A percentile compares a stretch with the other conserved stretches of the same genome.
phyloP scores from a whole-genome alignment of 805 yeast species.

The Candida koratica region DNA sequence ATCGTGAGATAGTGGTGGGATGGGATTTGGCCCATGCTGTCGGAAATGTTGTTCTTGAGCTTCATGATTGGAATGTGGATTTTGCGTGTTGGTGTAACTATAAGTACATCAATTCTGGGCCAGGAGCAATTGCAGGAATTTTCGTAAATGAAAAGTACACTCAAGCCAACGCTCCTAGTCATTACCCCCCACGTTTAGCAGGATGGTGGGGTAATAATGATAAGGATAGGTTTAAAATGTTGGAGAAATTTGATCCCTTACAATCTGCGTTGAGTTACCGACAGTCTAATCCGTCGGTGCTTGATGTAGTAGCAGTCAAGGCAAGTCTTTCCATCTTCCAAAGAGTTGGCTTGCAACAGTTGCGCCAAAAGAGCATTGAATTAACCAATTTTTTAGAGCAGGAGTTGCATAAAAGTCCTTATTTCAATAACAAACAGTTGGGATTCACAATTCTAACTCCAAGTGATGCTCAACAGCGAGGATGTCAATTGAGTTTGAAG shows the following conservation, averaged over 20 bases:
- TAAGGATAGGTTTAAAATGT: conserved; percentile 70
- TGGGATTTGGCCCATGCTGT: conserved; percentile 97
- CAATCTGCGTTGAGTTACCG: conserved; percentile 84
- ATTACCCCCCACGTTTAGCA: conserved; percentile 65
- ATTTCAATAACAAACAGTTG: conserved; percentile 36
- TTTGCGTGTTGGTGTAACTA: conserved; percentile 95
- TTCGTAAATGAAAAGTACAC: conserved; percentile 62
- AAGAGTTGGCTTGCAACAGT: conserved; percentile 50
- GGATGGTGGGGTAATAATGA: conserved; percentile 98
- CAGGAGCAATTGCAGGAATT: conserved; percentile 89
- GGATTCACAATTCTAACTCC: conserved; percentile 79
- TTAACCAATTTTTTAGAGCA: conserved; percentile 57
- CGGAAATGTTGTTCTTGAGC: conserved; percentile 72
- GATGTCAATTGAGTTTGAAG: conserved; percentile 76
- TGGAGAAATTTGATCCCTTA: conserved; percentile 72
- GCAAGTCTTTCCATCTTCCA: conserved; percentile 61
- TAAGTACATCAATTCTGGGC: conserved; percentile 88
- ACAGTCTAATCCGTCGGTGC: conserved; percentile 86
- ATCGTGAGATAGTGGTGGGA: conserved; percentile 57
- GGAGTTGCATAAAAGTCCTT: conserved; percentile 43
- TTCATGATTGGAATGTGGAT: conserved; percentile 89
- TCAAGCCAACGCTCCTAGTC: conserved; percentile 22
- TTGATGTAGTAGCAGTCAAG: conserved; percentile 72
- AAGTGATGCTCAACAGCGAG: conserved; percentile 49
- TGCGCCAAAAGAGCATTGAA: conserved; percentile 53